phyloP scores from a whole-genome alignment of 495 filamentous ascomycete genomes.

The Cercophora samala region DNA sequence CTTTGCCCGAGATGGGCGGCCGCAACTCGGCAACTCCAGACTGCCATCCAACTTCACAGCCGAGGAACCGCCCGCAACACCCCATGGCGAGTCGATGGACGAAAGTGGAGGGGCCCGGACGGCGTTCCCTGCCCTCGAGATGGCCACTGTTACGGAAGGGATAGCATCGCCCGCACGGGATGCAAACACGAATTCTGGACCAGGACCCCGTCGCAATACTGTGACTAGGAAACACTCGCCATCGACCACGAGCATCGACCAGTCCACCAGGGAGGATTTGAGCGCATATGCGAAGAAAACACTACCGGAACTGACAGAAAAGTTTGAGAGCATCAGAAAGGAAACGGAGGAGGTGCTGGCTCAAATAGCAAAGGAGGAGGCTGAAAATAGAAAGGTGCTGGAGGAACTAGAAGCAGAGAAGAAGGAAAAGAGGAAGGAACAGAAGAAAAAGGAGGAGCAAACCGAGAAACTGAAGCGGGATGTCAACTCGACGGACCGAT shows the following conservation, averaged over 20 bases:
- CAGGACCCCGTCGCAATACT: conserved; percentile 60
- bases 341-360: conserved; percentile 61
- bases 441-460: conserved; percentile 81
- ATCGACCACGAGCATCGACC: conserved; percentile 59
- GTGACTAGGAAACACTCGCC: conserved; percentile 76
- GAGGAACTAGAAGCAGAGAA: conserved; percentile 70
- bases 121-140: conserved; percentile 49
- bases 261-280: conserved; percentile 44
- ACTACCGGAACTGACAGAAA: conserved; percentile 60
- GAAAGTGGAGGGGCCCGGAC: conserved; percentile 39
- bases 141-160: conserved; percentile 51
- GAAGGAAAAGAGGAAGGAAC: conserved; percentile 66
- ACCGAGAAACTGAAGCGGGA: conserved; percentile 79
- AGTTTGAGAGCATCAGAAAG: conserved; percentile 64
- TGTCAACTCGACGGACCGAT: conserved; percentile 72
- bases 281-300: conserved; percentile 44
- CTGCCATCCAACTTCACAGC: conserved; percentile 52
- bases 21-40: conserved; percentile 53
- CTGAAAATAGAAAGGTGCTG: conserved; percentile 63
- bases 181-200: conserved; percentile 49
- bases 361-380: conserved; percentile 59
- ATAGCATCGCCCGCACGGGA: conserved; percentile 61
- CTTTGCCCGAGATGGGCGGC: conserved; percentile 50
- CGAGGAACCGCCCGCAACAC: conserved; percentile 44
- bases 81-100: conserved; percentile 35